Percentiles rank a stretch among this genome's conserved stretches.
Conservation (phyloP, 2,329 filamentous ascomycete genomes). For the Xylariales sp. region DNA sequence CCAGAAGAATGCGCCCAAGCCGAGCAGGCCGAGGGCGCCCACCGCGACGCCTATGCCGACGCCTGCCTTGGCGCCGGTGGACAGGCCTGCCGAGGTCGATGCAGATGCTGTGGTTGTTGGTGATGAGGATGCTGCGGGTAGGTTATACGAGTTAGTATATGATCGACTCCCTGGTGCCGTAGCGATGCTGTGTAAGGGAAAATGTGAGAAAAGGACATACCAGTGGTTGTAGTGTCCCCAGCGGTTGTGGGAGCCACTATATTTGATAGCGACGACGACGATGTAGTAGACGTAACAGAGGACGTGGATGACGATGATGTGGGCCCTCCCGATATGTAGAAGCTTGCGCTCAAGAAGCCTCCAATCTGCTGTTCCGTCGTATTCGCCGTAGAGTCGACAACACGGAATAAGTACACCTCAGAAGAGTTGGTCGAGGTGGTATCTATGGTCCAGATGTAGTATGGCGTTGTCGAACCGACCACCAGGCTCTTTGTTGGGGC, state of each 20-base stretch:
- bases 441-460: slow-evolving; percentile 16
- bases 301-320: neutral
- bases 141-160: no score
- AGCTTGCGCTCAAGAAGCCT: neutral
- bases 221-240: no score
- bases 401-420: slow-evolving; percentile 18
- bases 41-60: neutral
- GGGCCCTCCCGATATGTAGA: slow-evolving; percentile 5
- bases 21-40: slow-evolving; percentile 12
- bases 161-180: no score
- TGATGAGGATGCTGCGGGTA: no score
- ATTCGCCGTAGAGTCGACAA: slow-evolving; percentile 15
- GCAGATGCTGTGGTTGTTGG: no score
- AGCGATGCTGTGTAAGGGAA: no score
- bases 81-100: no score
- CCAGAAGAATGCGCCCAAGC: slow-evolving; percentile 25
- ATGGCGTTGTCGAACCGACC: slow-evolving; percentile 9
- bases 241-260: neutral
- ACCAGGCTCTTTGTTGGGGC: slow-evolving; percentile 15
- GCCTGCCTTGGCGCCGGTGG: neutral
- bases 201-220: no score
- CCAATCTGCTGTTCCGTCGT: slow-evolving; percentile 7
- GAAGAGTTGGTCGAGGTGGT: slow-evolving; percentile 18
- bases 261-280: neutral
- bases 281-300: slow-evolving; percentile 1